Conservation (phyloP, 306 rosid species). For the Cyclanthera cordifolia region DNA sequence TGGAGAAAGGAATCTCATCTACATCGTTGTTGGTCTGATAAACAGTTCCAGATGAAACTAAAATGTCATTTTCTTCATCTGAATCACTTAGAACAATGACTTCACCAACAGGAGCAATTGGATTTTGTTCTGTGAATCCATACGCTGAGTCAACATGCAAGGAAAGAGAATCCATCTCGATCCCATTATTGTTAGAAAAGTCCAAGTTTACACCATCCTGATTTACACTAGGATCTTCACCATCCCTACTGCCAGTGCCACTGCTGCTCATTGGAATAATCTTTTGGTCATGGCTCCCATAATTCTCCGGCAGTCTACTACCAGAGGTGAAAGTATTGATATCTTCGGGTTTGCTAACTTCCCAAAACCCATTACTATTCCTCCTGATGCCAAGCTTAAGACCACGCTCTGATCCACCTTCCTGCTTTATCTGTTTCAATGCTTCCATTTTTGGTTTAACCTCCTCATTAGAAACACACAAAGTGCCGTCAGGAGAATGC, state of each 20-base stretch:
- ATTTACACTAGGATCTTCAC: constrained; percentile 86
- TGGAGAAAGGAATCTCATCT: constrained; percentile 37
- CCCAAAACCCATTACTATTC: constrained; percentile 73
- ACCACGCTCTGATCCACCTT: constrained; percentile 67
- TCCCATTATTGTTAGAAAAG: constrained; percentile 48
- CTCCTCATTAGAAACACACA: constrained; percentile 32
- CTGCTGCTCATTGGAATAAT: constrained; percentile 94
- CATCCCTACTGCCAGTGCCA: constrained; percentile 73
- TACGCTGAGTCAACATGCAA: constrained; percentile 48
- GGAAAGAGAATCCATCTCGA: constrained; percentile 62
- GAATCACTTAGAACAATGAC: constrained; percentile 89
- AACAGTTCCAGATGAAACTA: constrained; percentile 37
- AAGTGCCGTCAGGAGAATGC: constrained; percentile 69
- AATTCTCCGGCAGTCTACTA: constrained; percentile 38
- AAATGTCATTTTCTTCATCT: constrained; percentile 59
- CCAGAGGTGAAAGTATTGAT: constrained; percentile 29
- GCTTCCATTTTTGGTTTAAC: constrained; percentile 35
- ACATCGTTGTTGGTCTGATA: constrained; percentile 32
- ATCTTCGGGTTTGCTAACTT: constrained; percentile 65
- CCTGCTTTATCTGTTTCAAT: constrained; percentile 62
- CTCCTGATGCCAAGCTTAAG: constrained; percentile 67
- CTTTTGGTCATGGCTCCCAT: constrained; percentile 49
- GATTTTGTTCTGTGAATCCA: constrained; percentile 39
- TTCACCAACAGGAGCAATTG: constrained; percentile 41
- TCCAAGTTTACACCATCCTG: constrained; percentile 65